Conservation (phyloP, 2,329 filamentous ascomycete species). For the Fusarium circinatum region DNA sequence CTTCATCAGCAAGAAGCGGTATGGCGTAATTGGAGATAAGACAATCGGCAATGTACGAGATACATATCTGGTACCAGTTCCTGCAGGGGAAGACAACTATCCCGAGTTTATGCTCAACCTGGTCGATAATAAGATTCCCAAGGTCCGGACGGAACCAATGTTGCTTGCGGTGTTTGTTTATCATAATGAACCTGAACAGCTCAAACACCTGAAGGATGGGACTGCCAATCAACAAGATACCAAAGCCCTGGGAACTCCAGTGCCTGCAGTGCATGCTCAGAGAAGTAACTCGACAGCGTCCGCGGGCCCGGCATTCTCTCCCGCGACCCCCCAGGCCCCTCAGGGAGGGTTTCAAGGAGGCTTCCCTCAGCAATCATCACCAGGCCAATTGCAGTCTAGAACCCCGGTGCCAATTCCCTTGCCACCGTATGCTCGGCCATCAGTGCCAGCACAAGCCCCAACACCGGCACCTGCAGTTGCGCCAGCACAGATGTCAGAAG, state of each 20-base stretch:
- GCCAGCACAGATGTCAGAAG: constrained; percentile 44
- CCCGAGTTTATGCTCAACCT: constrained; percentile 91
- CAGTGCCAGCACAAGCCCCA: neutral
- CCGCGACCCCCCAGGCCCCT: constrained; percentile 56
- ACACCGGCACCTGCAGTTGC: neutral
- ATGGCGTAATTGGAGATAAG: constrained; percentile 87
- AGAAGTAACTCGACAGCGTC: constrained; percentile 58
- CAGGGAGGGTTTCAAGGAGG: constrained; percentile 45
- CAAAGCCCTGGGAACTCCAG: constrained; percentile 46
- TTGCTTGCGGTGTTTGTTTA: constrained; percentile 88
- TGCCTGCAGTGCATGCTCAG: constrained; percentile 50
- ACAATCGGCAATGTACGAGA: constrained; percentile 81
- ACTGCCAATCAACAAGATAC: constrained; percentile 15
- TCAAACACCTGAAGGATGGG: constrained; percentile 44
- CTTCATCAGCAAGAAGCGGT: constrained; percentile 82
- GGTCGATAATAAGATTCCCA: constrained; percentile 83
- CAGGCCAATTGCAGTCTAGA: constrained; percentile 47
- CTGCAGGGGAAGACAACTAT: constrained; percentile 74
- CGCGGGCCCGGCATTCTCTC: constrained; percentile 64
- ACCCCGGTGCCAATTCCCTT: constrained; percentile 52
- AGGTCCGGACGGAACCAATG: constrained; percentile 76
- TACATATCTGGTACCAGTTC: constrained; percentile 89
- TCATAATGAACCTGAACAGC: constrained; percentile 64
- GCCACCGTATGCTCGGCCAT: constrained; percentile 42
- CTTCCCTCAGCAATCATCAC: constrained; percentile 50